Conservation (phyloP, 805 yeast species). For the Kodamaea leandrae region DNA sequence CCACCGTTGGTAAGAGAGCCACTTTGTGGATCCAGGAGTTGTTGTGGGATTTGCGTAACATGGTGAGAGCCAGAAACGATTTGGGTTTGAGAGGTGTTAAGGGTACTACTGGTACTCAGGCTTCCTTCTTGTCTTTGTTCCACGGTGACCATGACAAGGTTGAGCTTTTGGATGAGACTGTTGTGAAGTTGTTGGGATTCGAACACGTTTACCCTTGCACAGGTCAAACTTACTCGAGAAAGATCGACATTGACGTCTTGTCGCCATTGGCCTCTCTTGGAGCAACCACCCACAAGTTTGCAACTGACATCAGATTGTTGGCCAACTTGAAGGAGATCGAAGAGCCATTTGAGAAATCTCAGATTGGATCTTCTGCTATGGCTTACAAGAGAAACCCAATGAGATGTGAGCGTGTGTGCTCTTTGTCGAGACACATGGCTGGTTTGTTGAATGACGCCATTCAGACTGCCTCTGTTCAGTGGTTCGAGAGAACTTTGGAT, state of each 20-base stretch:
- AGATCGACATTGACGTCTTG: constrained; percentile 92
- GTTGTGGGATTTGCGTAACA: constrained; percentile 95
- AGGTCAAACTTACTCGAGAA: constrained; percentile 98
- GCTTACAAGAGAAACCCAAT: constrained; percentile 99
- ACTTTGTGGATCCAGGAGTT: constrained; percentile 97
- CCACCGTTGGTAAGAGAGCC: constrained; percentile 98
- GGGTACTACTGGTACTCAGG: constrained; percentile 99
- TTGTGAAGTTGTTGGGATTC: constrained; percentile 89
- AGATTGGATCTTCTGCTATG: constrained; percentile 98
- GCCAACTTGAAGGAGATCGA: constrained; percentile 97
- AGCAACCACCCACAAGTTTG: constrained; percentile 95
- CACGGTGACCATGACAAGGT: constrained; percentile 97
- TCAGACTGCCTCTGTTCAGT: constrained; percentile 96
- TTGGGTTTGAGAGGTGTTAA: constrained; percentile 96
- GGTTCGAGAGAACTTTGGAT: constrained; percentile 99
- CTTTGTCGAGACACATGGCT: constrained; percentile 94
- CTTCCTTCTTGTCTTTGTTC: constrained; percentile 89
- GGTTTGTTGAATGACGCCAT: constrained; percentile 89
- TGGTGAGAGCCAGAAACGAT: constrained; percentile 94
- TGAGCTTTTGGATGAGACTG: constrained; percentile 86
- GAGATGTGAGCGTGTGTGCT: constrained; percentile 98
- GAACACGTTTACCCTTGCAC: constrained; percentile 96
- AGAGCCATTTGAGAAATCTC: constrained; percentile 98
- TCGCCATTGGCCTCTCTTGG: constrained; percentile 93
- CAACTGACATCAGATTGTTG: constrained; percentile 91